Percentiles rank a stretch among this genome's conserved stretches.
phyloP scores from a whole-genome alignment of 2,329 filamentous ascomycete species.

The Xylariaceae sp. region DNA sequence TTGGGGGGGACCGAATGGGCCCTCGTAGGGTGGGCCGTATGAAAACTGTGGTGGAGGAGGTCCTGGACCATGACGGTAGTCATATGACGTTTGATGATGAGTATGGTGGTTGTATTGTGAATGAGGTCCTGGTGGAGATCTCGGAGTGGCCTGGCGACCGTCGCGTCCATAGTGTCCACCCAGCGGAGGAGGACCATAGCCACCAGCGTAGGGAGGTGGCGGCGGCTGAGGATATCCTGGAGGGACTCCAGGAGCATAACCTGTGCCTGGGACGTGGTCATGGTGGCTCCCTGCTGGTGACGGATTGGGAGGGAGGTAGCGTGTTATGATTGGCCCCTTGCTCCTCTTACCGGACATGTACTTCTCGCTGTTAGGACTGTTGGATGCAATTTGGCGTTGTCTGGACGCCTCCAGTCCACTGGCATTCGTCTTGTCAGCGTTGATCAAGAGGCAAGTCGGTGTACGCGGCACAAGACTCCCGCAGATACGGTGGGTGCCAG shows the following conservation, averaged over 20 bases:
- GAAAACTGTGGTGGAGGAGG: slow-evolving; percentile 4
- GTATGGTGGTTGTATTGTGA: slow-evolving; percentile 2
- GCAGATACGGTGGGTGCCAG: background rate
- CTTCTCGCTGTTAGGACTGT: slow-evolving; percentile 15
- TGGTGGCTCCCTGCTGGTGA: slow-evolving; percentile 10
- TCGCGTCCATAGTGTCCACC: slow-evolving; percentile 5
- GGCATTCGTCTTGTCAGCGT: no score
- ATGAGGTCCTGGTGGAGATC: slow-evolving; percentile 1
- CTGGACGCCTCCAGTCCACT: slow-evolving; percentile 25
- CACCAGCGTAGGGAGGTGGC: slow-evolving; percentile 2
- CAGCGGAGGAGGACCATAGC: slow-evolving; percentile 6
- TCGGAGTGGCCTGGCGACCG: slow-evolving; percentile 4
- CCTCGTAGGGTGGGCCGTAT: background rate
- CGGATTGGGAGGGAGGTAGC: slow-evolving; percentile 19
- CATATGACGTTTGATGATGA: slow-evolving; percentile 5
- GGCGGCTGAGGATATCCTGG: slow-evolving; percentile 7
- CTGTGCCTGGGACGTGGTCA: slow-evolving; percentile 3
- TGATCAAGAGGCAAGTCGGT: no score
- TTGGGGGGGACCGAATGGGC: background rate
- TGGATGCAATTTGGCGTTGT: slow-evolving; percentile 18
- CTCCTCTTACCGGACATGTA: slow-evolving; percentile 14
- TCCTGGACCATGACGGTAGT: slow-evolving; percentile 6
- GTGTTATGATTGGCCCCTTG: slow-evolving; percentile 25
- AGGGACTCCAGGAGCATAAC: slow-evolving; percentile 8
- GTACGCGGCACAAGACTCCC: background rate